phyloP scores from a whole-genome alignment of 2,329 filamentous ascomycete species.

The Aaosphaeria pasadenensis region DNA sequence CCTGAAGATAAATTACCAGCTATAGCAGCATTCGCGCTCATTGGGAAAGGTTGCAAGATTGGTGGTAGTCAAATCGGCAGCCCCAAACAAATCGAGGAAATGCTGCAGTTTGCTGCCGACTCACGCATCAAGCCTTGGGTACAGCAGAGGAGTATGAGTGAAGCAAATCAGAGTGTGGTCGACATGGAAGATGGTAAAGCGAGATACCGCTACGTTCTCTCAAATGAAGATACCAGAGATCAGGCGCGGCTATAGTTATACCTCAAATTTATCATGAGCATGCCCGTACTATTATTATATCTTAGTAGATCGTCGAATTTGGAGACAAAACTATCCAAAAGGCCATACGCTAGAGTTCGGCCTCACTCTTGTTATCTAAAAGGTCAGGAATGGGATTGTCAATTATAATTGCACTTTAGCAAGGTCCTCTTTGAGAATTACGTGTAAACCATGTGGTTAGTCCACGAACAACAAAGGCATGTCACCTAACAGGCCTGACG shows the following conservation, averaged over 20 bases:
- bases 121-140: constrained; percentile 61
- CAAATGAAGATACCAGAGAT: constrained; percentile 22
- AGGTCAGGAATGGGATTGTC: too few relatives aligned
- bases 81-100: constrained; percentile 59
- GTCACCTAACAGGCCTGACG: too few relatives aligned
- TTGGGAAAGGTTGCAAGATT: constrained; percentile 52
- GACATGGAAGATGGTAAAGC: constrained; percentile 58
- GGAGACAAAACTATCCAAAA: too few relatives aligned
- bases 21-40: constrained; percentile 57
- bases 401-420: too few relatives aligned
- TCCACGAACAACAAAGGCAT: too few relatives aligned
- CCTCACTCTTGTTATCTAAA: too few relatives aligned
- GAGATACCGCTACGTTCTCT: constrained; percentile 41
- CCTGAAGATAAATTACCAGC: constrained; percentile 58
- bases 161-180: constrained; percentile 53
- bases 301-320: too few relatives aligned
- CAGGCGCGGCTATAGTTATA: not conserved
- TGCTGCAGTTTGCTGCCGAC: constrained; percentile 59
- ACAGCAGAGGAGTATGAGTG: constrained; percentile 57
- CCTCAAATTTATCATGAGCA: too few relatives aligned
- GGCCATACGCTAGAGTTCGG: too few relatives aligned
- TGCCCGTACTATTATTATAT: too few relatives aligned
- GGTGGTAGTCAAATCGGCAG: constrained; percentile 49
- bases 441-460: too few relatives aligned
- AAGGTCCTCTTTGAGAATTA: too few relatives aligned